phyloP scores from a whole-genome alignment of 441 rosid species.

The Adansonia grandidieri region DNA sequence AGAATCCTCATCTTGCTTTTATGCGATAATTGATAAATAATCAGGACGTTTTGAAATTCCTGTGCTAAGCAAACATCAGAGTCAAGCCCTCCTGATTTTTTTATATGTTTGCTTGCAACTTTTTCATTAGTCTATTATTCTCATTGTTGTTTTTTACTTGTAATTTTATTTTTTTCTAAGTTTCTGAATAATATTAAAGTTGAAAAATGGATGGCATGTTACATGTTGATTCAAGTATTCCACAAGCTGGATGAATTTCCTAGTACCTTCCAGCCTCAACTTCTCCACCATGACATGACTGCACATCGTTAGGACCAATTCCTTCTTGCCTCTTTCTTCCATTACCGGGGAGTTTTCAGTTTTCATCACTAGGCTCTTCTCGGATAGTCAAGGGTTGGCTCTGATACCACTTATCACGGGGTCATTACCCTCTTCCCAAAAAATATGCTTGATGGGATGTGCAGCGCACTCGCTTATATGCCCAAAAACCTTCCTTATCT shows the following conservation, averaged over 20 bases:
- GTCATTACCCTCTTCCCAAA: no score
- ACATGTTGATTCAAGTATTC: conserved; percentile 8
- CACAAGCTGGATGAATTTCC: conserved; percentile 26
- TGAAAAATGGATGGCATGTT: conserved; percentile 24
- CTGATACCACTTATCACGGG: no score
- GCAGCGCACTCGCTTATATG: no score
- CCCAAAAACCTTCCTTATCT: no score
- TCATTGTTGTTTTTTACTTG: conserved; percentile 10
- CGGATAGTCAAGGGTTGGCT: no score
- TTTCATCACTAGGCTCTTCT: neutral
- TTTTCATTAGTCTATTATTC: neutral
- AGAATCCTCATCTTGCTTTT: no score
- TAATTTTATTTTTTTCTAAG: neutral
- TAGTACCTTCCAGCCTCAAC: conserved; percentile 25
- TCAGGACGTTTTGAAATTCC: no score
- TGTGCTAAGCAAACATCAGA: no score
- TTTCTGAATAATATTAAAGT: neutral
- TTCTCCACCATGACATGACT: neutral
- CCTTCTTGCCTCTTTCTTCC: neutral
- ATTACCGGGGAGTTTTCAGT: neutral
- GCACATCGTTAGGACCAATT: neutral
- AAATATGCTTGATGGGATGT: no score
- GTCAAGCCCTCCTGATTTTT: no score
- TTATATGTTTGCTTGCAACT: neutral
- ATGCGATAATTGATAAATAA: no score